Base-by-base conservation (phyloP, 2,329 filamentous ascomycete species). In the Fusarium temperatum region DNA sequence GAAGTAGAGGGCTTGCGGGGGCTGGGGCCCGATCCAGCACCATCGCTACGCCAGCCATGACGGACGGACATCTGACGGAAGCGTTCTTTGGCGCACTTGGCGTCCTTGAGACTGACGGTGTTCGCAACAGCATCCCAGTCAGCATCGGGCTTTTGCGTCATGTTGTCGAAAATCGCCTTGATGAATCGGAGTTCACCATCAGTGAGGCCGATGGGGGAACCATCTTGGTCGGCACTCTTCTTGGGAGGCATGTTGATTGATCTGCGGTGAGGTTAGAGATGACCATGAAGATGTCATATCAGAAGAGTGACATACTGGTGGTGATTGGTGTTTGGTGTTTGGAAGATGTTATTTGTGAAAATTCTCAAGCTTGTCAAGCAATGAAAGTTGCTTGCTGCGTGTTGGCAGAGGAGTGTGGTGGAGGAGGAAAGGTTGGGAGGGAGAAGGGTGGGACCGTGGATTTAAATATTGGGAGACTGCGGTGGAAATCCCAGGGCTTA, bases 121-220 rank as follows among this genome's bases (percentile, higher is more conserved):
- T 47, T 14, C 9, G 84, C 85, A 45, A 87, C 81, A 3, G 77
- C 72, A 22, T 82, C 77, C 79, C 82, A 87, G 75, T 87, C 78
- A 35, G 85, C 81, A 13, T 84, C 81, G 12, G 82, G 82, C 68
- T 82, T 83, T 48, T 81, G 74, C 10, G 76, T 82, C 81, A 85
- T 83, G 73, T 84, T 82, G 73, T 84, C 80, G 66, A 85, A 84
- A 44, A 85, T 77, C 18, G 81, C 80, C 62, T 84, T 83, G 75
- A 85, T 80, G 75, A 85, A 83, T 36, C 80, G 79, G 47, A 82
- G 74, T 41, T 85, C 84, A 26, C 66, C 75, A 4, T 81, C 79
- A 17, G 78, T 84, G 51, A 84, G 76, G 15, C 78, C 79, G 8
- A 35, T 55, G 28, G 77, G 62, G 15, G 66, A 36, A 1, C 76